Percentiles rank a stretch among this genome's conserved stretches.
phyloP scores from a whole-genome alignment of 177 flowering plant species.

The Vitis hybrid region DNA sequence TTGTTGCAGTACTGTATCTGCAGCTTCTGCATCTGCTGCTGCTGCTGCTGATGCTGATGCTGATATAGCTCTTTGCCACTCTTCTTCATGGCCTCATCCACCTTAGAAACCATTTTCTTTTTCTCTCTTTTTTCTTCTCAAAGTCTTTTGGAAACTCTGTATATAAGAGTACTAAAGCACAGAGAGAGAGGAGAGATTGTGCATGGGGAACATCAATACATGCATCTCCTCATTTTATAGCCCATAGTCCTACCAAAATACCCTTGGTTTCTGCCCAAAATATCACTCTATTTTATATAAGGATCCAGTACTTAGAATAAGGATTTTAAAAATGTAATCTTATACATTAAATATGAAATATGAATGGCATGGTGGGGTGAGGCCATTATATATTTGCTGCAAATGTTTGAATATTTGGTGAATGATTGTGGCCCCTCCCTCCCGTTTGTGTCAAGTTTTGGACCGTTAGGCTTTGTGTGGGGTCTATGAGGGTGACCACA shows the following conservation, averaged over 20 bases:
- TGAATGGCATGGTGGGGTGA: too few relatives aligned
- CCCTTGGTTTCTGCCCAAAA: conserved; percentile 14
- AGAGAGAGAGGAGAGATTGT: conserved; percentile 12
- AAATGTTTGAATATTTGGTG: too few relatives aligned
- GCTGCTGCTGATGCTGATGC: conserved; percentile 4
- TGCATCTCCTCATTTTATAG: conserved; percentile 33
- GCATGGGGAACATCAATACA: conserved; percentile 30
- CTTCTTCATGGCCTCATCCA: conserved; percentile 49
- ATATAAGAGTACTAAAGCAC: background rate
- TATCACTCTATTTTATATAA: background rate
- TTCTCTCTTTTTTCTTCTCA: background rate
- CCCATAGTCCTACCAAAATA: conserved; percentile 16
- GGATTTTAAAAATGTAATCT: too few relatives aligned
- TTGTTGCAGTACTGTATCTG: conserved; percentile 62
- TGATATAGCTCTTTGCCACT: conserved; percentile 12
- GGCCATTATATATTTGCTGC: too few relatives aligned
- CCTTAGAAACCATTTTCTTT: conserved; percentile 55
- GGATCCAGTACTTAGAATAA: background rate
- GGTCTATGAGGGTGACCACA: too few relatives aligned
- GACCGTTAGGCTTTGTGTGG: too few relatives aligned
- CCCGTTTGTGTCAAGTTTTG: background rate
- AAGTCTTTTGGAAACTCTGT: background rate
- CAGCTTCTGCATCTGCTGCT: conserved; percentile 28
- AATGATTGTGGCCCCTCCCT: background rate
- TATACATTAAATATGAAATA: too few relatives aligned